These are phyloP conservation scores for Naematelia encephala DNA, from an alignment of 768 basidiomycete species.

Conservation along the genomic window DNA sequence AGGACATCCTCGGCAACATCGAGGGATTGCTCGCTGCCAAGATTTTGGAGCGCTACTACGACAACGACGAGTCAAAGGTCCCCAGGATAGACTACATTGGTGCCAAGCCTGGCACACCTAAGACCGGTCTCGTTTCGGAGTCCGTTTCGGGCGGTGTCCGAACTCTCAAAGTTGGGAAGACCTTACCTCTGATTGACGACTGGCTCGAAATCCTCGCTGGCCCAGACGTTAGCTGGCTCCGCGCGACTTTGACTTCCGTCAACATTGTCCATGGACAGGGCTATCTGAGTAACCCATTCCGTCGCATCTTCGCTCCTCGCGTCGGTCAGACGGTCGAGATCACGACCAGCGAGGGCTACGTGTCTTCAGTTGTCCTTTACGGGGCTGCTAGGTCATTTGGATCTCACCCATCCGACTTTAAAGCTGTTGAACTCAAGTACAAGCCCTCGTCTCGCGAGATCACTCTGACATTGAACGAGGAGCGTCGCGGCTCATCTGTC, in stretches of 20 bases:
- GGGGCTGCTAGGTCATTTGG: conserved; percentile 80
- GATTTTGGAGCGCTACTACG: conserved; percentile 73
- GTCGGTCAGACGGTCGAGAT: conserved; percentile 73
- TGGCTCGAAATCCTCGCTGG: conserved; percentile 89
- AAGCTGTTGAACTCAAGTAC: conserved; percentile 73
- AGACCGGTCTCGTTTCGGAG: conserved; percentile 54
- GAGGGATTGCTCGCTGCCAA: conserved; percentile 71
- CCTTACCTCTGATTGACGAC: conserved; percentile 60
- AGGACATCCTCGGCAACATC: conserved; percentile 84
- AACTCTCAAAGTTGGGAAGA: conserved; percentile 53
- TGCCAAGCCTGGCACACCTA: conserved; percentile 53
- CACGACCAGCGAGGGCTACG: conserved; percentile 53
- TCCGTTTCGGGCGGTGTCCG: conserved; percentile 56
- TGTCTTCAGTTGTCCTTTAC: conserved; percentile 64
- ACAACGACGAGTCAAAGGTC: conserved; percentile 67
- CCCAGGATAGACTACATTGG: conserved; percentile 84
- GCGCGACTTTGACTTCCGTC: conserved; percentile 73
- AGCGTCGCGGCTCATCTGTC: conserved; percentile 69
- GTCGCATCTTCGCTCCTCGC: conserved; percentile 80
- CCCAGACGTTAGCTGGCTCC: conserved; percentile 74
- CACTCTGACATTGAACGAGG: conserved; percentile 73
- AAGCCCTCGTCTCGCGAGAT: conserved; percentile 59
- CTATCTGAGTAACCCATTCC: conserved; percentile 84
- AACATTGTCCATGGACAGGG: conserved; percentile 82
- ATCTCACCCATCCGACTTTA: conserved; percentile 68